Base-by-base conservation (phyloP, 768 basidiomycete genomes). In the Rossbeevera mucosa region DNA sequence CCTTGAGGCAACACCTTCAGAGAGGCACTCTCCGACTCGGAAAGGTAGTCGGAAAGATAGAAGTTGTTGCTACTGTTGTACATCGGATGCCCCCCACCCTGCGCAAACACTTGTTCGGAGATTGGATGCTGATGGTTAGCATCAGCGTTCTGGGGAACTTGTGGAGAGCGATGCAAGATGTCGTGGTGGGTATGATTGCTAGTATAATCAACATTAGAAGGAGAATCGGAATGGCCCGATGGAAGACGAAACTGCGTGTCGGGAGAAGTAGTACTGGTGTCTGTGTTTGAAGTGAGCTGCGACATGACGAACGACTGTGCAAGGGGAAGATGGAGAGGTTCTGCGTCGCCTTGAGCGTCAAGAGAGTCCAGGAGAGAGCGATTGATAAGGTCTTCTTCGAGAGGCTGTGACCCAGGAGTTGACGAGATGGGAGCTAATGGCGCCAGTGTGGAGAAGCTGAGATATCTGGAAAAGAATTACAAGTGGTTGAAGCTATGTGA, bases 291-390 rank as follows among this genome's bases (percentile, higher is more conserved):
- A 22, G 77, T 59, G 41, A 82, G 74, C 65, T 53, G 76, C 64
- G 54, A 74, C 73, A 63, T 78, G 70, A 50, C 69, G 65, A 65
- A 81, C 76, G 51, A 78, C 51, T 63, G 67, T 14, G 58, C 59
- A 26, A 58, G 24, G 16, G 63, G 59, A 5, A 53, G 30, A 29
- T 47, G 76, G 51, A 76, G 65, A 44, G 85, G 86, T 68, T 90
- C 88, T 51, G 86, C 79, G 79, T 91, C 88, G 47, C 85, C 88
- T 71, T 88, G 83, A 50, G 84, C 86, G 79, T 91, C 83, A 65
- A 92, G 79, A 38, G 84, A 86, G 70, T 88, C 89, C 59, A 91
- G 73, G 53, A 91, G 79, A 50, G 88, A 90, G 68, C 85, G 84
- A 75, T 91, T 91, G 67, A 91, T 89, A 63, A 84, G 83, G 71